These are phyloP conservation scores for Trypanosoma caninum DNA, from an alignment of 208 protist genomes.

Conservation along the genomic window DNA sequence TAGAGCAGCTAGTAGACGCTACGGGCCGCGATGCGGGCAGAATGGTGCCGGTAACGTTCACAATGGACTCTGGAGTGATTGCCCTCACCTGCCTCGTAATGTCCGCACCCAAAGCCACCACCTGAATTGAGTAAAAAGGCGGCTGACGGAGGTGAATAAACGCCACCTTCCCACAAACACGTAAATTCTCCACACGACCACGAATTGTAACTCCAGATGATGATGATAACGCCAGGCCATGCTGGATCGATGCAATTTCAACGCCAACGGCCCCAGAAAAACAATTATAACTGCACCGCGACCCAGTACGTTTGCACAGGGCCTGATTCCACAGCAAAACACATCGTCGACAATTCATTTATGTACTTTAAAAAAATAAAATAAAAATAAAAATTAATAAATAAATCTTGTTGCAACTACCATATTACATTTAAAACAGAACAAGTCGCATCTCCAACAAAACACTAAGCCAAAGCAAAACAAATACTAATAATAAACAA, in stretches of 20 bases:
- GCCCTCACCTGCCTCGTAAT: slow-evolving; percentile 29
- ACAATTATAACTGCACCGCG: not conserved
- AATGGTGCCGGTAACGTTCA: slow-evolving; percentile 56
- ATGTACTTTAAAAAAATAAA: too few species aligned
- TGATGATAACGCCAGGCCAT: slow-evolving; percentile 1
- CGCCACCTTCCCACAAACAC: slow-evolving; percentile 48
- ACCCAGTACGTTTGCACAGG: not conserved
- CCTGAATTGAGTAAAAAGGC: slow-evolving; percentile 57
- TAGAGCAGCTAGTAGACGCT: slow-evolving; percentile 36
- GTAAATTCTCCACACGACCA: slow-evolving; percentile 49
- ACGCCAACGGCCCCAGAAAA: not conserved
- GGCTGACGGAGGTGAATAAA: slow-evolving; percentile 82
- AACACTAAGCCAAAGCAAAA: too few species aligned
- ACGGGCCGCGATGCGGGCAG: slow-evolving; percentile 33
- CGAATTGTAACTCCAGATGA: slow-evolving; percentile 26
- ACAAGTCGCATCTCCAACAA: too few species aligned
- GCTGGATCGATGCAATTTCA: slow-evolving; percentile 5
- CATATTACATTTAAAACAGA: too few species aligned
- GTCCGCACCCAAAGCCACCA: slow-evolving; percentile 43
- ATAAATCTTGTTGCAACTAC: too few species aligned
- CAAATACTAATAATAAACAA: too few species aligned
- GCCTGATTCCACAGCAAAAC: not conserved
- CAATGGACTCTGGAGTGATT: slow-evolving; percentile 67
- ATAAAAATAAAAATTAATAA: too few species aligned
- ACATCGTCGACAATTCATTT: too few species aligned